Evolutionary conservation across 352 stramenopile genomes (phyloP).

Genomic region (Globisporangium heterothallicum): DNA sequence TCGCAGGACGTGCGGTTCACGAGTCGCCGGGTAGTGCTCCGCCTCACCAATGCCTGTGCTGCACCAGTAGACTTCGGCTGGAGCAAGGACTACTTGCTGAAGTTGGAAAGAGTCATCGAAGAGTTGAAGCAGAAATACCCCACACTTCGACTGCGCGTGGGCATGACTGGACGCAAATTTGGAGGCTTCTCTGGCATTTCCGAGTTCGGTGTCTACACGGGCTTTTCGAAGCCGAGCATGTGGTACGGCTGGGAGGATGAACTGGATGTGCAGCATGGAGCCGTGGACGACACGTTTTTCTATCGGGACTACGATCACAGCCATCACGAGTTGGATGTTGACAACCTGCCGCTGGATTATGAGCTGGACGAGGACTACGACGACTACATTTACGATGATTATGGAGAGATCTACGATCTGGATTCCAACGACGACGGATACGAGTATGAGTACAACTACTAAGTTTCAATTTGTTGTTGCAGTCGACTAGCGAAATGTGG

Average conservation of each 20-base stretch:
- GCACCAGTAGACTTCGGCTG: conserved; percentile 23
- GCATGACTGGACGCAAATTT: conserved; percentile 6
- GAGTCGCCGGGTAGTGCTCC: conserved; percentile 27
- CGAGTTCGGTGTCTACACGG: conserved; percentile 37
- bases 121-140: conserved; percentile 20
- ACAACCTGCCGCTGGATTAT: conserved; percentile 32
- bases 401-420: conserved; percentile 5
- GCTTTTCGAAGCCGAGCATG: conserved; percentile 18
- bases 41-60: conserved; percentile 21
- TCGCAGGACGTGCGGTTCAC: conserved; percentile 19
- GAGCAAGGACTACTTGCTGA: conserved; percentile 31
- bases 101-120: conserved; percentile 17
- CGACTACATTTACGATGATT: conserved; percentile 23
- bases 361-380: conserved; percentile 25
- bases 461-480: no score
- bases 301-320: conserved; percentile 4
- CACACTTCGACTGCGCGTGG: conserved; percentile 20
- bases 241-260: conserved; percentile 42
- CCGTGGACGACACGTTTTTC: conserved; percentile 15
- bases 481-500: no score
- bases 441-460: conserved; percentile 20
- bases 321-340: conserved; percentile 20
- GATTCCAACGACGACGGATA: conserved; percentile 11
- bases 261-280: not conserved
- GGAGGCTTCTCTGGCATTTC: conserved; percentile 23